Base-by-base conservation (phyloP, 768 basidiomycete genomes). In the Podaxis pistillaris region DNA sequence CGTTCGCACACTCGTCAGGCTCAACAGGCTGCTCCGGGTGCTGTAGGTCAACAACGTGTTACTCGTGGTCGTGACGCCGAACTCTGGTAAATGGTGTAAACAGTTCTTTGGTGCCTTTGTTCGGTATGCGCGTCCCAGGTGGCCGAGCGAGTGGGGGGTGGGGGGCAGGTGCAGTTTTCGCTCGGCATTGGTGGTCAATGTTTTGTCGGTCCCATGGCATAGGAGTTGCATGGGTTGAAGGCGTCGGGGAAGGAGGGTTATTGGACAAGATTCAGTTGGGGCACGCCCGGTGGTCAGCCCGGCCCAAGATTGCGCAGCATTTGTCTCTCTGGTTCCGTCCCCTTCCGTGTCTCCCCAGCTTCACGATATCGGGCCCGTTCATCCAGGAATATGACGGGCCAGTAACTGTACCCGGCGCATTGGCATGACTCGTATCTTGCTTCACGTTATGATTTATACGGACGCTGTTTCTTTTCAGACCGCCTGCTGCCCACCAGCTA, bases 1-100 rank as follows among this genome's bases (percentile, higher is more conserved):
- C 91, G 91, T 69, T 93, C 91, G 64, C 90, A 91, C 80, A 92
- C 89, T 68, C 89, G 91, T 69, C 91, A 92, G 78, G 85, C 84
- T 67, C 89, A 91, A 72, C 87, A 88, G 68, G 76, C 79, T 59
- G 77, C 77, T 41, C 79, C 86, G 49, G 84, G 77, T 50, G 74
- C 81, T 60, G 76, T 78, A 63, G 78, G 78, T 12, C 82, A 82
- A 66, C 79, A 78, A 63, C 78, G 83, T 56, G 71, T 70, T 52
- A 71, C 72, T 58, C 79, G 81, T 54, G 77, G 79, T 41, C 80
- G 81, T 64, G 83, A 83, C 47, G 75, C 76, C 49, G 83, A 86
- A 65, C 75, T 84, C 60, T 86, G 84, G 84, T 86, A 83, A 81
- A 79, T 70, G 73, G 69, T 54, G 63, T 54, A 59, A 56, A 55